A percentile compares a stretch with the other conserved stretches of the same genome.
phyloP scores from a whole-genome alignment of 805 yeast genomes.

The Ogataea thermomethanolica region DNA sequence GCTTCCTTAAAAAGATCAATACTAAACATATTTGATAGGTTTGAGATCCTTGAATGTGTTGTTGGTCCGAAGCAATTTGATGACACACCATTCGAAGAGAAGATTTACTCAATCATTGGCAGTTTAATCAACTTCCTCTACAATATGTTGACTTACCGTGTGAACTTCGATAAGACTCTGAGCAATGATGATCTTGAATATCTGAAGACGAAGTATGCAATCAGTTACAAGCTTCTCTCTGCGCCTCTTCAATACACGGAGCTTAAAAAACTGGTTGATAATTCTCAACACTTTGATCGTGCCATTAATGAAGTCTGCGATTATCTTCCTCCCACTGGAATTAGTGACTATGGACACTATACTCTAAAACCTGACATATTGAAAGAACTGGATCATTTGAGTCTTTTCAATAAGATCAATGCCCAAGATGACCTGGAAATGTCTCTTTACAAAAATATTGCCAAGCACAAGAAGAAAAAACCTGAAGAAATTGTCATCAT shows the following conservation, averaged over 20 bases:
- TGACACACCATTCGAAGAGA: conserved; percentile 46
- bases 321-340: conserved; percentile 62
- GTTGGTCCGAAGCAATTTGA: conserved; percentile 19
- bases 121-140: conserved; percentile 43
- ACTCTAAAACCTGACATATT: conserved; percentile 47
- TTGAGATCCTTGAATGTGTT: conserved; percentile 43
- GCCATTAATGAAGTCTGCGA: conserved; percentile 55
- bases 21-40: conserved; percentile 47
- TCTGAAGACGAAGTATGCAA: conserved; percentile 34
- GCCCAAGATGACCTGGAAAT: conserved; percentile 52
- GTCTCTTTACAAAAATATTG: conserved; percentile 42
- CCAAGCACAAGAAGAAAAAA: conserved; percentile 36
- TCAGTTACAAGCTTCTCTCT: conserved; percentile 49
- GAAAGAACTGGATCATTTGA: conserved; percentile 55
- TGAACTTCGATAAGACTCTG: conserved; percentile 25
- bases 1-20: conserved; percentile 34
- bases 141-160: conserved; percentile 37
- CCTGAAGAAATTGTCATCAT: conserved; percentile 43
- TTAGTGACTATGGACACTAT: conserved; percentile 66
- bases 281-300: conserved; percentile 43
- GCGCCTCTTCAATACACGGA: conserved; percentile 55
- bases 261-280: conserved; percentile 31
- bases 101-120: conserved; percentile 41
- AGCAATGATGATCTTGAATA: conserved; percentile 15
- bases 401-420: conserved; percentile 42